Base-by-base conservation (phyloP, 805 yeast genomes). In the Teunomyces gatunensis region DNA sequence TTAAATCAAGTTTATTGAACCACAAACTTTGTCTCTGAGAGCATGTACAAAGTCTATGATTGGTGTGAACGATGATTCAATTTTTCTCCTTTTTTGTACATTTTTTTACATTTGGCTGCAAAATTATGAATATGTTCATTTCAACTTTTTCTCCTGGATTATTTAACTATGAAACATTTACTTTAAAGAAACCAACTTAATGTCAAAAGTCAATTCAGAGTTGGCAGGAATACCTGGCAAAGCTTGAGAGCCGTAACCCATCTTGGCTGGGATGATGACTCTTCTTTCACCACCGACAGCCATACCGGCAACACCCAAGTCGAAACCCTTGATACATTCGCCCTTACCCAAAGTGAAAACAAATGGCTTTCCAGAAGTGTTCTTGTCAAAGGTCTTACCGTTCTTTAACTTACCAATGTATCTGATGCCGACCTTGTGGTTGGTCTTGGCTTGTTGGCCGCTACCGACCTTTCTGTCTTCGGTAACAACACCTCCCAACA, bases 311-410 rank as follows among this genome's bases (percentile, higher is more conserved):
- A 94, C 94, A 79, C 99, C 99, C 63, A 92, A 80, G 68, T 94
- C 99, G 89, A 96, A 94, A 56, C 98, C 99, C 72, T 89, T 89
- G 78, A 94, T 94, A 59, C 96, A 97, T 75, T 94, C 99, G 66
- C 98, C 99, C 69, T 86, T 87, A 63, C 99, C 99, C 60, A 94
- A 80, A 54, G 81, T 82, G 74, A 94, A 94, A 55, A 74, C 72
- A 71, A 94, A 94, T 64, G 99, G 99, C 78, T 89, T 92, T 63
- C 99, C 99, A 56, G 85, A 79, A 59, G 96, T 89, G 84, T 94
- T 94, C 73, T 92, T 91, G 80, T 94, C 99, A 58, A 94, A 94
- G 43, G 88, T 90, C 69, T 89, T 89, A 60, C 98, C 99, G 75
- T 91, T 90, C 77, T 87, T 86, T 70, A 94, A 84, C 78, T 94